phyloP scores from a whole-genome alignment of 805 yeast genomes.

The Candida parachauliodes region DNA sequence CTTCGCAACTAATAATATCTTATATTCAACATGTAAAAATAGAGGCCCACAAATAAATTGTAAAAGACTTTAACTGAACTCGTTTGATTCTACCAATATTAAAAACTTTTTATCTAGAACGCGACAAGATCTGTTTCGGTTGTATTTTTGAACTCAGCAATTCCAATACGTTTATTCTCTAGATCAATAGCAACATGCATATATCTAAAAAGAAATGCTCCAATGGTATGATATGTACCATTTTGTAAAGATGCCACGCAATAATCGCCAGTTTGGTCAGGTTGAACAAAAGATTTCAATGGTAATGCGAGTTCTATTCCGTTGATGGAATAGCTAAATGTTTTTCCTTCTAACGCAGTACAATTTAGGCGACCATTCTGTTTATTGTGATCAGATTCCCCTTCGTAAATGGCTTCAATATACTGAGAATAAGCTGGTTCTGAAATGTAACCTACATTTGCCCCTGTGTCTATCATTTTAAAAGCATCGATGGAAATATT shows the following conservation, averaged over 20 bases:
- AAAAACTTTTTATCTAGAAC: neutral
- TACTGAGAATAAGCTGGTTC: neutral
- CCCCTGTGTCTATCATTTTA: neutral
- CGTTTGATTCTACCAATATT: no score
- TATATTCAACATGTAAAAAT: no score
- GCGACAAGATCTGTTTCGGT: constrained; percentile 1
- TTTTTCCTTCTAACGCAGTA: neutral
- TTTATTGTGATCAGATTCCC: neutral
- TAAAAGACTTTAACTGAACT: no score
- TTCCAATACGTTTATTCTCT: neutral
- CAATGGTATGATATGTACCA: neutral
- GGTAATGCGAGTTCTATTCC: neutral
- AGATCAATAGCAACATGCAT: constrained; percentile 2
- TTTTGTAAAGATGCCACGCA: neutral
- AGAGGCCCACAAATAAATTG: no score
- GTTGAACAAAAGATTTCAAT: constrained; percentile 1
- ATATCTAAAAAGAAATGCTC: constrained; percentile 2
- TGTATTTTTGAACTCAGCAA: constrained; percentile 1
- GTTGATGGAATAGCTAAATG: neutral
- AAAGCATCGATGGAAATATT: neutral
- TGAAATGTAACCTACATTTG: neutral
- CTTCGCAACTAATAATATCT: no score
- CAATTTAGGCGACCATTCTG: neutral
- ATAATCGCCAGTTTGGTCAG: neutral
- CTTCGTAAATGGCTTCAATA: neutral